Percentiles rank a stretch among this genome's conserved stretches.
Conservation (phyloP, 305 asterid genomes). For the Rubia occidens region DNA sequence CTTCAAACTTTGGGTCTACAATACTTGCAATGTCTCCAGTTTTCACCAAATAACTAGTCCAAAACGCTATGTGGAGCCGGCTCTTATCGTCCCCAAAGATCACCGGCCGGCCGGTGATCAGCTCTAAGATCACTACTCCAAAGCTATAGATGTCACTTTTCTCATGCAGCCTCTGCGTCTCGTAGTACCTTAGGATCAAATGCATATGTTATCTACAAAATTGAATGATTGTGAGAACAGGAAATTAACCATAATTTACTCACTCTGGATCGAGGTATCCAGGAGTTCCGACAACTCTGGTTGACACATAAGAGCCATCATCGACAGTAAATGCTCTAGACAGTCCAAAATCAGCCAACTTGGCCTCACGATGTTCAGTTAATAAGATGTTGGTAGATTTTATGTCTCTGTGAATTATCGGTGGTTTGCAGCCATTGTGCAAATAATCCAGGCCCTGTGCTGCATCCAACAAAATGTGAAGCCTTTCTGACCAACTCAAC, state of each 20-base stretch:
- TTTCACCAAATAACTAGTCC: slow-evolving; percentile 18
- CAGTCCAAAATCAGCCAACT: slow-evolving; percentile 31
- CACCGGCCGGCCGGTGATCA: slow-evolving; percentile 22
- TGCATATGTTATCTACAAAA: neutral
- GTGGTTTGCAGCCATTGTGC: slow-evolving; percentile 30
- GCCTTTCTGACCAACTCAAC: slow-evolving; percentile 28
- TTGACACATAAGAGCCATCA: slow-evolving; percentile 19
- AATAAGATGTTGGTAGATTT: slow-evolving; percentile 27
- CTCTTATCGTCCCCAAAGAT: slow-evolving; percentile 8
- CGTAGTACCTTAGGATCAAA: slow-evolving; percentile 17
- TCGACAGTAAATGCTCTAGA: slow-evolving; percentile 21
- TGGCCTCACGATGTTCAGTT: slow-evolving; percentile 22
- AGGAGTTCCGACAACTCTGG: slow-evolving; percentile 22
- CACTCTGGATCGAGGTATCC: slow-evolving; percentile 36
- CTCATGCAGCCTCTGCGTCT: slow-evolving; percentile 13
- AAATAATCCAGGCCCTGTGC: slow-evolving; percentile 33
- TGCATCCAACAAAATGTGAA: slow-evolving; percentile 26
- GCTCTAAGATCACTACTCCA: slow-evolving; percentile 20
- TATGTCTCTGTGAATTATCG: slow-evolving; percentile 32
- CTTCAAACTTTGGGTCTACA: slow-evolving; percentile 23
- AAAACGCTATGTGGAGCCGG: slow-evolving; percentile 14
- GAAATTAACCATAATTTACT: neutral
- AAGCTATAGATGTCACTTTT: slow-evolving; percentile 25
- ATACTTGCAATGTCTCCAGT: slow-evolving; percentile 19
- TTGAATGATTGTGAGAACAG: neutral